Evolutionary conservation across 169 alveolate species (phyloP).

Genomic region (Perkinsus chesapeaki): DNA sequence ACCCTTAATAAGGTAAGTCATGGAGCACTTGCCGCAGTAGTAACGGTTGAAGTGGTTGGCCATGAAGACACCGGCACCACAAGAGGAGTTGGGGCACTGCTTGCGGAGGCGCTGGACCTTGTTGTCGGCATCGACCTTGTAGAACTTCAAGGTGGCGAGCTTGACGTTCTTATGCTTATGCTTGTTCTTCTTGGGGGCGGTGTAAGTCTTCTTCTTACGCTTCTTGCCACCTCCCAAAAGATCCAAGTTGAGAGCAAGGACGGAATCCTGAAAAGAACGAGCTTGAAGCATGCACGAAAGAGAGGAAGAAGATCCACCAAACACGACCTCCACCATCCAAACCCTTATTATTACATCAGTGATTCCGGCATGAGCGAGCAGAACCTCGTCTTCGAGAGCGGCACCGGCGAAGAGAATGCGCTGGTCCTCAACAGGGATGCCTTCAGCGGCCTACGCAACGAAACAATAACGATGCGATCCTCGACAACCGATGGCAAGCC

Average conservation of each 20-base stretch:
- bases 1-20: constrained; percentile 67
- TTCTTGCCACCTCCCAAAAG: constrained; percentile 84
- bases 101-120: constrained; percentile 85
- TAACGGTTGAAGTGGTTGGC: constrained; percentile 96
- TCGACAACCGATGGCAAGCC: not conserved
- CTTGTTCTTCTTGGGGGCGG: constrained; percentile 86
- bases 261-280: constrained; percentile 26
- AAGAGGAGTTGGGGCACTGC: constrained; percentile 84
- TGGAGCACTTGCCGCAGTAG: constrained; percentile 95
- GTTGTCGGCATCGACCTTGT: constrained; percentile 90
- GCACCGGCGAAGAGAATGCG: constrained; percentile 4
- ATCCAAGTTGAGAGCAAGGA: constrained; percentile 30
- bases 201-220: constrained; percentile 83
- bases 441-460: constrained; percentile 7
- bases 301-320: not conserved
- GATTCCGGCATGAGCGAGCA: constrained; percentile 4
- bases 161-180: constrained; percentile 95
- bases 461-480: not conserved
- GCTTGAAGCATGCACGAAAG: not conserved
- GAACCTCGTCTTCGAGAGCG: not conserved
- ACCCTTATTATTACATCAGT: not conserved
- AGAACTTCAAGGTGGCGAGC: constrained; percentile 88
- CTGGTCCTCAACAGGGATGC: constrained; percentile 6
- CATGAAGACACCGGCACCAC: constrained; percentile 97
- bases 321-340: not conserved